Base-by-base conservation (phyloP, 305 asterid species). In the Plantago coronopus region DNA sequence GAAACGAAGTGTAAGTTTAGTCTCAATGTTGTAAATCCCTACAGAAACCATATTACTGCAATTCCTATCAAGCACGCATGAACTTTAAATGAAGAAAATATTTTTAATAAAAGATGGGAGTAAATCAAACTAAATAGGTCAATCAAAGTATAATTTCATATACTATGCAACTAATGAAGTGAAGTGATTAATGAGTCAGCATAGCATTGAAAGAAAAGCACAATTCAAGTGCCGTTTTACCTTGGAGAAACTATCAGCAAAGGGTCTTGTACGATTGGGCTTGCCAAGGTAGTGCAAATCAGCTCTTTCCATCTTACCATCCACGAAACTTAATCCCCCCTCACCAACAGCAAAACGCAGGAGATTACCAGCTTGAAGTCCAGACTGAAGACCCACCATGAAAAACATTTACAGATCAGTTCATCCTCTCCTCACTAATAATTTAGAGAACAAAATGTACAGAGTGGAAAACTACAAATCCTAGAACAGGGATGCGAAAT, bases 171-270 rank as follows among this genome's bases (percentile, higher is more conserved):
- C 53, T 21, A 29, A 16, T 17, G 17, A 61, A 53, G 7, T 18
- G 54, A 21, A 66, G 42, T 50, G 6, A 48, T 29, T 40, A 56
- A 21, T n/a, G 51, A 63, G 19, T 57, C 25, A 17, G 20, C 23
- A 37, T 21, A 16, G 23, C 46, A 20, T 18, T 25, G 69, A 64
- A 3, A 3, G 23, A 43, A 4, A 21, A 46, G 61, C 31, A 46
- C 44, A 34, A 17, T 16, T 34, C 14, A 31, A 14, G 54, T 37
- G 31, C 14, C 58, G 10, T 45, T 84, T 74, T 66, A 85, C 99
- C 94, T 89, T 93, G 59, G 99, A 89, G 81, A 78, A 87, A 68
- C 96, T 85, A 77, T 93, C 99, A 15, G 96, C 95, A 73, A 89
- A 87, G 34, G 86, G 78, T 67, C 96, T 91, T n/a, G 89, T 82